These are phyloP conservation scores for Suillus subluteus DNA, from an alignment of 768 basidiomycete species.

Conservation along the genomic window DNA sequence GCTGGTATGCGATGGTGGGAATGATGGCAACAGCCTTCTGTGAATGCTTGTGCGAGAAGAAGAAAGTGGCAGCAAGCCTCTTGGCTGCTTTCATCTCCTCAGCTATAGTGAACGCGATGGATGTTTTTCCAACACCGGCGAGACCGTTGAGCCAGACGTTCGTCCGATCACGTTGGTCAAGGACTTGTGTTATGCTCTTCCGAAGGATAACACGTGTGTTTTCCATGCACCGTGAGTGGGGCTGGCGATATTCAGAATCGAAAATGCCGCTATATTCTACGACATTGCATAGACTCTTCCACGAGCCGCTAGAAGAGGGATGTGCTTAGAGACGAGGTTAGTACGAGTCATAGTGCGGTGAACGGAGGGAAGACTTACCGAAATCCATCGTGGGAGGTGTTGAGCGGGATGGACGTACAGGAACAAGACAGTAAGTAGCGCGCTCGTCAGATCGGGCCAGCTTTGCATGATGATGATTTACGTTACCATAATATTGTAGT, in stretches of 20 bases:
- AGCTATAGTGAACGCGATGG: not conserved
- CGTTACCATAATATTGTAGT: too few relatives aligned
- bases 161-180: not conserved
- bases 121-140: not conserved
- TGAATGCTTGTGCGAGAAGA: conserved; percentile 20
- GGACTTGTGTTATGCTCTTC: not conserved
- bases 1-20: conserved; percentile 22
- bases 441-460: too few relatives aligned
- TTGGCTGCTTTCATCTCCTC: not conserved
- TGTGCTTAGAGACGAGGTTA: not conserved
- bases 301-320: not conserved
- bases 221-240: not conserved
- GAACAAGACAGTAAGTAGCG: too few relatives aligned
- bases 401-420: too few relatives aligned
- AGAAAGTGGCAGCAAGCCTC: conserved; percentile 22
- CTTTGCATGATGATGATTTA: too few relatives aligned
- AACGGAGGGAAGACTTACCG: not conserved
- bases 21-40: conserved; percentile 12
- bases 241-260: not conserved
- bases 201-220: not conserved
- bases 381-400: not conserved
- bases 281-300: not conserved
- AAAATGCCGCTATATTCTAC: not conserved
- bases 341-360: not conserved
- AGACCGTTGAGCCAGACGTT: not conserved